A percentile compares a stretch with the other conserved stretches of the same genome.
These are phyloP conservation scores for Kodamaea hsintzibuensis DNA, from an alignment of 805 yeast species.

Conservation along the genomic window DNA sequence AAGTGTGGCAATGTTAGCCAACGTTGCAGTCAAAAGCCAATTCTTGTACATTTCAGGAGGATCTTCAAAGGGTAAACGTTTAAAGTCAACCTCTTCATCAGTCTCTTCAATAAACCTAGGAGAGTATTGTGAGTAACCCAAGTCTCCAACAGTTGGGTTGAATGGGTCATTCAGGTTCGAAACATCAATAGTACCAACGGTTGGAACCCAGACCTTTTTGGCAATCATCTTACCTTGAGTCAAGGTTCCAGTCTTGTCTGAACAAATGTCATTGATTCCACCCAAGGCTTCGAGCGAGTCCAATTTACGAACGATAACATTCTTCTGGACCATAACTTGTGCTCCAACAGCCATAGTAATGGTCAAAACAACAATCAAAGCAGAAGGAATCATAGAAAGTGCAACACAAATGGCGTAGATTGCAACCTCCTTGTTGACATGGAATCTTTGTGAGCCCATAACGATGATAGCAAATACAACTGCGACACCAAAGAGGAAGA, in stretches of 20 bases:
- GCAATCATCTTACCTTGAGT: slow-evolving; percentile 81
- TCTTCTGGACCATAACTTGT: slow-evolving; percentile 63
- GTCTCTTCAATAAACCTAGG: slow-evolving; percentile 39
- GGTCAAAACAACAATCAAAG: slow-evolving; percentile 77
- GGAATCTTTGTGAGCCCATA: slow-evolving; percentile 78
- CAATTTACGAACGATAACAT: slow-evolving; percentile 73
- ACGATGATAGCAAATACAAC: slow-evolving; percentile 85
- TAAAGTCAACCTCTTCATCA: slow-evolving; percentile 39
- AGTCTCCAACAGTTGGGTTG: slow-evolving; percentile 61
- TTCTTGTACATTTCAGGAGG: slow-evolving; percentile 32
- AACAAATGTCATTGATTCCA: slow-evolving; percentile 75
- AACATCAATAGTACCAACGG: slow-evolving; percentile 56
- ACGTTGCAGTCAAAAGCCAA: slow-evolving; percentile 67
- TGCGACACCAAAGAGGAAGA: slow-evolving; percentile 69
- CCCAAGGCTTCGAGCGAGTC: slow-evolving; percentile 81
- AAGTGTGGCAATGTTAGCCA: slow-evolving; percentile 79
- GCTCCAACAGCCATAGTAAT: slow-evolving; percentile 86
- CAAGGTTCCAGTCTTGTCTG: slow-evolving; percentile 81
- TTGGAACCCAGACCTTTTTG: slow-evolving; percentile 68
- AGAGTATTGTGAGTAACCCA: slow-evolving; percentile 33
- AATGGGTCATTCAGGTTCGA: slow-evolving; percentile 58
- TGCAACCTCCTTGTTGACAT: slow-evolving; percentile 78
- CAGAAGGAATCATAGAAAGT: slow-evolving; percentile 79
- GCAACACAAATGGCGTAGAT: slow-evolving; percentile 87
- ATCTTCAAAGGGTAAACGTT: slow-evolving; percentile 13